phyloP scores from a whole-genome alignment of 108 stramenopile genomes.

The Chaetoceros muelleri region DNA sequence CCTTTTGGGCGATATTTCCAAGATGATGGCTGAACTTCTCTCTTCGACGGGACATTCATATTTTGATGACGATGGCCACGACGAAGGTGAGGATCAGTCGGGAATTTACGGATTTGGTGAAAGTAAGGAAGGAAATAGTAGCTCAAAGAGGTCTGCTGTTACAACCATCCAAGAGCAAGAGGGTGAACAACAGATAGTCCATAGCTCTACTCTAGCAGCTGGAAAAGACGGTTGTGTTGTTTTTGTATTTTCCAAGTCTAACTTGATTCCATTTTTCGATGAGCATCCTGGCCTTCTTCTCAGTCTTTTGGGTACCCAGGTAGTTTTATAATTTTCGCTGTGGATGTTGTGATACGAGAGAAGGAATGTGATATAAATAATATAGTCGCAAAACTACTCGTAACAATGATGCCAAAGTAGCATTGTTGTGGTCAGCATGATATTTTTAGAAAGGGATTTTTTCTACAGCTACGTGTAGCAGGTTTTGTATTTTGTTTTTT shows the following conservation, averaged over 20 bases:
- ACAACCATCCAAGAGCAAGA: slow-evolving; percentile 41
- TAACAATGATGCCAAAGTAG: too few species aligned
- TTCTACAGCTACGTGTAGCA: too few species aligned
- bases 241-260: slow-evolving; percentile 55
- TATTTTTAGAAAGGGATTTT: too few species aligned
- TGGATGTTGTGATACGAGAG: too few species aligned
- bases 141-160: slow-evolving; percentile 1
- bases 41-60: slow-evolving; percentile 8
- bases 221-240: slow-evolving; percentile 81
- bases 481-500: too few species aligned
- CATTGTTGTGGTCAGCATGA: too few species aligned
- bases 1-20: slow-evolving; percentile 79
- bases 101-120: background rate
- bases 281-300: slow-evolving; percentile 73
- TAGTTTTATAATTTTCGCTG: slow-evolving; percentile 75
- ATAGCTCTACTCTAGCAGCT: slow-evolving; percentile 75
- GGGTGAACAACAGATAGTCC: slow-evolving; percentile 31
- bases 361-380: too few species aligned
- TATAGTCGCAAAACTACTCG: too few species aligned
- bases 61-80: background rate
- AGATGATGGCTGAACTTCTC: slow-evolving; percentile 70
- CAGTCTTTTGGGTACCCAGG: slow-evolving; percentile 81
- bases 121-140: background rate
- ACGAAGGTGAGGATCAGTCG: too few species aligned
- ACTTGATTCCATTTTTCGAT: slow-evolving; percentile 67